Conservation (phyloP, 2,329 filamentous ascomycete genomes). For the Trichoderma atroviride region DNA sequence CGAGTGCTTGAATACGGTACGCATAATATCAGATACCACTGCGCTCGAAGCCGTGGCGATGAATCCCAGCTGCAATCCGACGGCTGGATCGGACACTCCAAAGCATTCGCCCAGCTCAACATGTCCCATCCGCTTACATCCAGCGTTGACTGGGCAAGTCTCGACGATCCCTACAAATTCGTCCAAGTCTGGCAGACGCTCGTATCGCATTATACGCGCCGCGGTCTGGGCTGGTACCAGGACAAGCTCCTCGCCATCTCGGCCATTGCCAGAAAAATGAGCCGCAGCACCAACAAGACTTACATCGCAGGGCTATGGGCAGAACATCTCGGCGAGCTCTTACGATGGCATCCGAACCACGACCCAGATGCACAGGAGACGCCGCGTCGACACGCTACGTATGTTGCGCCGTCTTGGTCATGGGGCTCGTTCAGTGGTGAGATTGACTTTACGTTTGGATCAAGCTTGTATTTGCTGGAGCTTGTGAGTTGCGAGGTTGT, state of each 20-base stretch:
- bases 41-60: constrained; percentile 4
- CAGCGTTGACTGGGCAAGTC: not conserved
- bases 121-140: constrained; percentile 10
- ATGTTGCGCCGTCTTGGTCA: constrained; percentile 19
- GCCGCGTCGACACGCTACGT: not conserved
- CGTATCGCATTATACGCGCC: constrained; percentile 11
- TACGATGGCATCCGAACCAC: constrained; percentile 9
- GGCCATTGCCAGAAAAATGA: constrained; percentile 17
- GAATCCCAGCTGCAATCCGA: not conserved
- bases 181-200: constrained; percentile 15
- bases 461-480: constrained; percentile 1
- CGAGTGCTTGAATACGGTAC: constrained; percentile 9
- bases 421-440: constrained; percentile 10
- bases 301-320: constrained; percentile 13
- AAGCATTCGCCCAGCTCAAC: constrained; percentile 6
- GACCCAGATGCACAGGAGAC: constrained; percentile 7
- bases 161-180: not conserved
- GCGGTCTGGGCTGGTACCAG: constrained; percentile 18
- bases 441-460: constrained; percentile 9
- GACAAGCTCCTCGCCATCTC: constrained; percentile 14
- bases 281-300: not conserved
- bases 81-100: constrained; percentile 9
- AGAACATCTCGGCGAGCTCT: not conserved
- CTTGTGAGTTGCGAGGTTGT: not conserved
- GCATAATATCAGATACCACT: constrained; percentile 7